Conservation (phyloP, 345 rosid species). For the Citropsis articulata region DNA sequence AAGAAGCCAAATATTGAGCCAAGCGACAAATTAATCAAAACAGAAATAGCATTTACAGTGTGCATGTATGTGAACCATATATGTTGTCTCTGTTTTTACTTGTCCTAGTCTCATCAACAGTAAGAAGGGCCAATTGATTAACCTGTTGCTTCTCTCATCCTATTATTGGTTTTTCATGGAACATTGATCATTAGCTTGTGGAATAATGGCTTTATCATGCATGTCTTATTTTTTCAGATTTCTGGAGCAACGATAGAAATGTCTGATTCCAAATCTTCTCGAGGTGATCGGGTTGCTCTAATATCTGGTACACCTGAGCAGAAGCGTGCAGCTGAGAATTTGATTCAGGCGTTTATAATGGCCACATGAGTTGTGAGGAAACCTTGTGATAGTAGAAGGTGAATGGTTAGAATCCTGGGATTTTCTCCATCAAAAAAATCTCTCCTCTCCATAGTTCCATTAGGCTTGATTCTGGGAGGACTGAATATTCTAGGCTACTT, state of each 20-base stretch:
- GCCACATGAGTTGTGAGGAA: constrained; percentile 48
- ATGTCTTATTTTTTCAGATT: constrained; percentile 55
- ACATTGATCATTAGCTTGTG: neutral
- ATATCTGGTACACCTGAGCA: constrained; percentile 90
- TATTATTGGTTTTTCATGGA: neutral
- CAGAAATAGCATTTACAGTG: neutral
- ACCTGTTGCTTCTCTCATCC: neutral
- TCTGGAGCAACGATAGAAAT: constrained; percentile 97
- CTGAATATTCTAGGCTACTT: constrained; percentile 31
- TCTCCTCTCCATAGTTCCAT: constrained; percentile 33
- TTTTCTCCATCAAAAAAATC: constrained; percentile 21
- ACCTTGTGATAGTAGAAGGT: constrained; percentile 31
- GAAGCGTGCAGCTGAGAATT: constrained; percentile 86
- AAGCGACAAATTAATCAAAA: neutral
- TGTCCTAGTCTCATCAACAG: neutral
- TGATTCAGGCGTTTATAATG: constrained; percentile 98
- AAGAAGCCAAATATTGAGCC: neutral
- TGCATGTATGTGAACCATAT: neutral
- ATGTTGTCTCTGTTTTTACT: neutral
- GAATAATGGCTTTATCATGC: constrained; percentile 10
- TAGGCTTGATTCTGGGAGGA: constrained; percentile 34
- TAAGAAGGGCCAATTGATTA: neutral
- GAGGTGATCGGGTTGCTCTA: constrained; percentile 81
- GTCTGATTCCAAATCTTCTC: constrained; percentile 72
- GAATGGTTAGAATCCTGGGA: constrained; percentile 35